Evolutionary conservation across 1,284 basidiomycete genomes (phyloP), one percentile per base, ranked within the genome.

Genomic region (Trametes versicolor): DNA sequence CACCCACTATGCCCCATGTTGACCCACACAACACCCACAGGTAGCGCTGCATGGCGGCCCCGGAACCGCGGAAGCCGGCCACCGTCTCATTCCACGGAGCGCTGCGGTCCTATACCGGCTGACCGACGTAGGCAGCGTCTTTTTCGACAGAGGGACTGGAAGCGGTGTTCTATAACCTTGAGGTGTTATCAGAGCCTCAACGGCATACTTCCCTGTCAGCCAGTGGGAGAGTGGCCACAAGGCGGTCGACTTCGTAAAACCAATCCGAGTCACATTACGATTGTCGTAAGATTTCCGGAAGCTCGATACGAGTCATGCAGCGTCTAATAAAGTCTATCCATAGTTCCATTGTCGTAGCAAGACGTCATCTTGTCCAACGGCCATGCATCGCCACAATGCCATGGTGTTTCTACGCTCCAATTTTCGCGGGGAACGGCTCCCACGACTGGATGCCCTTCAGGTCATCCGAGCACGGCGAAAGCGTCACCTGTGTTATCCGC

Each of bases 81-180:
- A 82, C 52, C 81, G 79, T 36, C 65, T 83, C 9, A 81, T 89
- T 39, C 76, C 84, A 10, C 80, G 90, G 53, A 82, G 78, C 60
- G 73, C 77, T 1, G 89, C 90, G 1, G 66, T 92, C 12, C 90
- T 93, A 65, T 93, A 93, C 73, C 82, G 86, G 50, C 76, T 93
- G 62, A 86, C 87, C 32, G 91, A 93, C 68, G 75, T 78, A 8
- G 83, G 86, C 8, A 84, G 85, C 19, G 76, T 85, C 0, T 93
- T 89, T 77, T 93, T 93, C 71, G 86, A 89, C 65, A 85, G 87
- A 66, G 91, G 91, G 8, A 93, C 87, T 23, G 85, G 86, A 36
- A 82, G 81, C 36, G 87, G 84, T 1, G 85, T 93, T 8, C 74
- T 92, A 57, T 92, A 58, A 73, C 10, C 17, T 55, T 55, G 23